Evolutionary conservation across 2,329 filamentous ascomycete genomes (phyloP).

Genomic region (Penicillium sp.): DNA sequence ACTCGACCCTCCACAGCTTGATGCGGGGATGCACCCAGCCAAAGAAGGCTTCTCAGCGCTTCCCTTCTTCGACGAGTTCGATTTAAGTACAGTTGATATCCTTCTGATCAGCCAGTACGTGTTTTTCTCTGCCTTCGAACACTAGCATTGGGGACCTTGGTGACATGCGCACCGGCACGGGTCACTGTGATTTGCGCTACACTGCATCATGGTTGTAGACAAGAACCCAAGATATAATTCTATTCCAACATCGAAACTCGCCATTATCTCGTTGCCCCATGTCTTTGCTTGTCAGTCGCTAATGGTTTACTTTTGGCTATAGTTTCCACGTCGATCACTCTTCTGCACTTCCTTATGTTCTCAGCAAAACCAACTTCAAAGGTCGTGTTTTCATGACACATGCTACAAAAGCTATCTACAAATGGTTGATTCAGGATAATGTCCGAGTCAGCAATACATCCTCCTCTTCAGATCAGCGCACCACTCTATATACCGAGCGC

Average conservation of each 20-base stretch:
- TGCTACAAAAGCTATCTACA: slow-evolving; percentile 98
- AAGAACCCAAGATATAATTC: not conserved
- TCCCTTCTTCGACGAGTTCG: slow-evolving; percentile 98
- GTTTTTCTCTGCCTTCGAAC: slow-evolving; percentile 6
- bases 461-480: slow-evolving; percentile 61
- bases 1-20: slow-evolving; percentile 61
- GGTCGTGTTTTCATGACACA: slow-evolving; percentile 99
- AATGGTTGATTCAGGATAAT: slow-evolving; percentile 97
- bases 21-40: slow-evolving; percentile 94
- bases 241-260: not conserved
- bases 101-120: slow-evolving; percentile 99
- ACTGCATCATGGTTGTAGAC: not conserved
- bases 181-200: not conserved
- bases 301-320: slow-evolving; percentile 22
- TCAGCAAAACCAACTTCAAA: slow-evolving; percentile 96
- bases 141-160: not conserved
- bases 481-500: slow-evolving; percentile 84
- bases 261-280: not conserved
- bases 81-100: slow-evolving; percentile 94
- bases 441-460: slow-evolving; percentile 78
- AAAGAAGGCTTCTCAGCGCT: slow-evolving; percentile 92
- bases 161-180: not conserved
- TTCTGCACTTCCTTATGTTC: slow-evolving; percentile 95
- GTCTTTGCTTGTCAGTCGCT: slow-evolving; percentile 18
- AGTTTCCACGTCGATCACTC: slow-evolving; percentile 99